Base-by-base conservation (phyloP, 768 basidiomycete genomes). In the Psilocybe cyanescens region DNA sequence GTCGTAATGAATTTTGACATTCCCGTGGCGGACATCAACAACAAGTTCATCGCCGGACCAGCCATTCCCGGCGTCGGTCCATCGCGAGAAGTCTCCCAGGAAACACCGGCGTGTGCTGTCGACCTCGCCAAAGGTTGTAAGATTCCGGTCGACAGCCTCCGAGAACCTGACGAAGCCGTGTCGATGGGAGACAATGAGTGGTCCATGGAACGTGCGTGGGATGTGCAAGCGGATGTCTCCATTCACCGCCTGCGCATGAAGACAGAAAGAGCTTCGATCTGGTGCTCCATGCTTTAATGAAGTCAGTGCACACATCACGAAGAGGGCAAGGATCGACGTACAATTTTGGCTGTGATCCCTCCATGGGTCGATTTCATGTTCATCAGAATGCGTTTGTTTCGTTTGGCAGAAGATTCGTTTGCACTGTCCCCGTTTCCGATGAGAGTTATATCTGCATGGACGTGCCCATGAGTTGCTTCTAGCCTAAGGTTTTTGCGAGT, bases 31-130 rank as follows among this genome's bases (percentile, higher is more conserved):
- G 41, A 78, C 66, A 61, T 76, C 74, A 44, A 77, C 66, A 8
- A 68, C 59, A 19, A 81, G 50, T 64, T 81, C 77, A 55, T 82
- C 81, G 6, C 79, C 78, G 24, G 62, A 52, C 79, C 79, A 81
- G 11, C 72, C 69, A 29, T 71, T 67, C 1, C 65, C 62, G 3
- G 65, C 57, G 39, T 69, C 68, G 19, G 70, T 57, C 65, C 64
- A 73, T 29, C 66, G 67, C 4, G 75, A 66, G 39, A 78, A 74
- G 44, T 80, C 78, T 11, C 81, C 81, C n/a, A 81, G 66, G 64
- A 81, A 80, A 60, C 76, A 77, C n/a, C 72, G 72, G 28, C 69
- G 70, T 16, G 70, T 74, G 19, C 64, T 44, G 24, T 76, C 68
- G 3, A 67, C 70, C 50, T 77, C 77, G 16, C 70, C 70, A 58